phyloP scores from a whole-genome alignment of 768 basidiomycete species.

The Hygrophorus pudorinus region DNA sequence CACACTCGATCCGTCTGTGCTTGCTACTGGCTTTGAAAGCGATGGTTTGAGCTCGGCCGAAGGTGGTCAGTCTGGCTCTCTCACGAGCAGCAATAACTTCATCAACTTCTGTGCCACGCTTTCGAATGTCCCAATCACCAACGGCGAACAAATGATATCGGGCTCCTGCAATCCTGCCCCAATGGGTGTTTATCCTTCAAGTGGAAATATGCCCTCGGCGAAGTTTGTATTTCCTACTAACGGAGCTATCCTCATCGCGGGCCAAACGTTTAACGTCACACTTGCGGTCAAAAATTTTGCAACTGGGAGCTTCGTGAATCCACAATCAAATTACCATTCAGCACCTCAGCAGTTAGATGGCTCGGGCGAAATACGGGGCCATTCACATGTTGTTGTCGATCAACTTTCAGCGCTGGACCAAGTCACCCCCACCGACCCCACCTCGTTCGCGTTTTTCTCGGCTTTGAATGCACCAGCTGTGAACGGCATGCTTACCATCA shows the following conservation, averaged over 20 bases:
- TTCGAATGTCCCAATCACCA: constrained; percentile 37
- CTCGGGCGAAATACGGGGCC: constrained; percentile 35
- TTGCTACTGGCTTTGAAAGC: constrained; percentile 29
- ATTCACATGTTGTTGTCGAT: constrained; percentile 49
- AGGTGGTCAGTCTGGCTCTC: constrained; percentile 36
- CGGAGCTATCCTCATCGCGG: constrained; percentile 26
- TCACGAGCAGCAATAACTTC: constrained; percentile 54
- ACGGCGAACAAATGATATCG: constrained; percentile 33
- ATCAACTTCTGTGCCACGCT: constrained; percentile 43
- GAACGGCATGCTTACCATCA: constrained; percentile 38
- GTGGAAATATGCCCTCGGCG: constrained; percentile 32
- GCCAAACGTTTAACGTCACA: constrained; percentile 31
- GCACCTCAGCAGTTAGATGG: constrained; percentile 40
- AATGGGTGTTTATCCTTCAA: constrained; percentile 37
- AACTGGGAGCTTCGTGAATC: constrained; percentile 43
- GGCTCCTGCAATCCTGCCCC: constrained; percentile 45
- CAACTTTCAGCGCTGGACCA: constrained; percentile 28
- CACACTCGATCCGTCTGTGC: constrained; percentile 32
- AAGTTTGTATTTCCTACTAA: constrained; percentile 37
- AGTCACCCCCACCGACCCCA: constrained; percentile 34
- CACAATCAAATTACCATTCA: constrained; percentile 35
- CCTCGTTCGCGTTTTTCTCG: constrained; percentile 56
- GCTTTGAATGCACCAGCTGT: constrained; percentile 37
- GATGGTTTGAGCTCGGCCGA: constrained; percentile 32
- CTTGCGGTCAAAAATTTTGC: constrained; percentile 27